phyloP scores from a whole-genome alignment of 768 basidiomycete genomes.

The Rossbeevera mucosa region DNA sequence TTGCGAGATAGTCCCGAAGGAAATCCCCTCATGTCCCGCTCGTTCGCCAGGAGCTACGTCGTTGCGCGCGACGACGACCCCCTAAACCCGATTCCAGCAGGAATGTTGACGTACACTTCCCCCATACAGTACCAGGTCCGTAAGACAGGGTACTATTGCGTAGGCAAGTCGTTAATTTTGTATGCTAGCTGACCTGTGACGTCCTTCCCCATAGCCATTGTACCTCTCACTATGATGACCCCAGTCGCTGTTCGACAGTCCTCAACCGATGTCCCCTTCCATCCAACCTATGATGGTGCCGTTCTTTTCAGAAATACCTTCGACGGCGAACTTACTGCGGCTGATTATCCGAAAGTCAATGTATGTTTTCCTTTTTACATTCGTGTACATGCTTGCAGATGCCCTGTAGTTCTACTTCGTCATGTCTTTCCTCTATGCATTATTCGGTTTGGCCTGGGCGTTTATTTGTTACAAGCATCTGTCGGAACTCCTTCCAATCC shows the following conservation, averaged over 20 bases:
- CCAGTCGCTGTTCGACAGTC: slow-evolving; percentile 32
- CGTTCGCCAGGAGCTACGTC: slow-evolving; percentile 33
- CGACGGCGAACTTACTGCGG: slow-evolving; percentile 81
- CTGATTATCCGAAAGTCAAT: slow-evolving; percentile 96
- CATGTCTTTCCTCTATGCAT: slow-evolving; percentile 76
- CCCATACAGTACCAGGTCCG: slow-evolving; percentile 81
- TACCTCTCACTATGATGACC: slow-evolving; percentile 81
- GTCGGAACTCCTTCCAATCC: slow-evolving; percentile 82
- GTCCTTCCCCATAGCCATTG: slow-evolving; percentile 52
- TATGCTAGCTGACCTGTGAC: not conserved
- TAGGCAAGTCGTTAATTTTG: slow-evolving; percentile 57
- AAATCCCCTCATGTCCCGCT: slow-evolving; percentile 52
- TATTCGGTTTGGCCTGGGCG: slow-evolving; percentile 71
- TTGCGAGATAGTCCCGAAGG: slow-evolving; percentile 61
- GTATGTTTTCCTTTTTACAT: slow-evolving; percentile 43
- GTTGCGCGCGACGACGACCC: slow-evolving; percentile 21
- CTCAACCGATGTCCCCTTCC: slow-evolving; percentile 52
- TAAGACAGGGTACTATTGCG: slow-evolving; percentile 94
- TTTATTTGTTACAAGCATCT: slow-evolving; percentile 78
- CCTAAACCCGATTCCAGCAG: slow-evolving; percentile 48
- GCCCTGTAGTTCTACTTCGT: slow-evolving; percentile 72
- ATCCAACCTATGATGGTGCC: slow-evolving; percentile 73
- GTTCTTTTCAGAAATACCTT: slow-evolving; percentile 89
- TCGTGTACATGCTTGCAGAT: not conserved
- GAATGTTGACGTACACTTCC: slow-evolving; percentile 51